Evolutionary conservation across 1,284 basidiomycete species (phyloP), one percentile per base, ranked within the genome.

Genomic region (Puccinia polysora): DNA sequence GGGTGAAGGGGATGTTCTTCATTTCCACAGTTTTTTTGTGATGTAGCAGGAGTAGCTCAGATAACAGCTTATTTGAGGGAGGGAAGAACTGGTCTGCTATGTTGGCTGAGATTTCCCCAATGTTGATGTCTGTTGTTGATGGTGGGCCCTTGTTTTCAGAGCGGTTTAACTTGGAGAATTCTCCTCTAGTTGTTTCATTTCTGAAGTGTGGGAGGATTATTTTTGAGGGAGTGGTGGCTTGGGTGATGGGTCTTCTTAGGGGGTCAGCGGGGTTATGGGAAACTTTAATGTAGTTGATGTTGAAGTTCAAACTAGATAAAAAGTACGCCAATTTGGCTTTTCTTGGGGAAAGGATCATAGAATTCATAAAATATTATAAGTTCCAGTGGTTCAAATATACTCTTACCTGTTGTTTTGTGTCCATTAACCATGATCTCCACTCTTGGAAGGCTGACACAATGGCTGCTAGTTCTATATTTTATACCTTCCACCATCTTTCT

Each of bases 341-440:
- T 34, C 32, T 56, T 56, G 55, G 55, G 2, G 55, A 32, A 5
- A 56, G 30, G 32, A 34, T 30, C 36, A 25, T 23, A 55, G 52
- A n/a, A 15, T n/a, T 25, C 28, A 23, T 25, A 28, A 55, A 10
- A 28, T 55, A 56, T 7, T 30, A 5, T 14, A 56, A 36, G 36
- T 56, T 56, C 15, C 3, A 36, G 36, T 12, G 55, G 32, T 56
- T 32, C 4, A 18, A 56, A 56, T 6, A 56, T 8, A 56, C 30
- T 32, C 36, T 56, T 3, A 56, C 32, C 36, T 25, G 30, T 28
- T 7, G n/a, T 36, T 2, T 5, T 34, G 55, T 32, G 5, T 32
- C 55, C 25, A 56, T 56, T 5, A 56, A 36, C 55, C 55, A 55
- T 5, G n/a, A 5, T 32, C 30, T 32, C 59, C 59, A 62, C n/a